Evolutionary conservation across 106 monocot species (phyloP).

Genomic region (Platanthera zijinensis): DNA sequence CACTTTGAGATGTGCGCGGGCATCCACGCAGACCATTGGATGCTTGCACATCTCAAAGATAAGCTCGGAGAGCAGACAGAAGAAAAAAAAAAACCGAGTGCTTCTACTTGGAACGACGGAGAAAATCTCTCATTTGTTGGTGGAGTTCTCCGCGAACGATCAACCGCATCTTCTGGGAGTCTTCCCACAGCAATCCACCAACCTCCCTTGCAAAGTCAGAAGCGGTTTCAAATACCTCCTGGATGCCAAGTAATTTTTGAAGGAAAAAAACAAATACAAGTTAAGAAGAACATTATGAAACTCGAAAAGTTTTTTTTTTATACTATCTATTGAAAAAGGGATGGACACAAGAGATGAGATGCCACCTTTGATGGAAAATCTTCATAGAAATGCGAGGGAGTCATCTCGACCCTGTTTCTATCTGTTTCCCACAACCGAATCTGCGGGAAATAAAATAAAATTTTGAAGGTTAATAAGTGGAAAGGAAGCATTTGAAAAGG

Average conservation of each 20-base stretch:
- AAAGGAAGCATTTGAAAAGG: no score
- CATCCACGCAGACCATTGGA: no score
- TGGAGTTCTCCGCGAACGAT: constrained; percentile 75
- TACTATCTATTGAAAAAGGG: no score
- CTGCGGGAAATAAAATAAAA: constrained; percentile 25
- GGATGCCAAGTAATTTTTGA: constrained; percentile 7
- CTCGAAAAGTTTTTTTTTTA: no score
- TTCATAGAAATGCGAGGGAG: constrained; percentile 77
- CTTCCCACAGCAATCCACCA: constrained; percentile 75
- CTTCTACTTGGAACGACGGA: constrained; percentile 58
- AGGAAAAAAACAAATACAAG: neutral
- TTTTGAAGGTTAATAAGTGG: no score
- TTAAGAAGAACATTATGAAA: neutral
- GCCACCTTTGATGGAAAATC: constrained; percentile 92
- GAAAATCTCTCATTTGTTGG: constrained; percentile 81
- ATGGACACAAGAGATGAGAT: neutral
- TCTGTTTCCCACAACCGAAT: constrained; percentile 96
- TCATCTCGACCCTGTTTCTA: constrained; percentile 84
- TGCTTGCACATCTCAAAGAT: no score
- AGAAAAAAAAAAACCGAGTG: no score
- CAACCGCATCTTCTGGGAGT: constrained; percentile 59
- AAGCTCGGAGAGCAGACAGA: no score
- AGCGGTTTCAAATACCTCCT: constrained; percentile 89
- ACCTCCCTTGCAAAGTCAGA: constrained; percentile 84
- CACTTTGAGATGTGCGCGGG: no score